These are phyloP conservation scores for Magnusiomyces sp. DNA, from an alignment of 1,139 yeast species.

Conservation along the genomic window DNA sequence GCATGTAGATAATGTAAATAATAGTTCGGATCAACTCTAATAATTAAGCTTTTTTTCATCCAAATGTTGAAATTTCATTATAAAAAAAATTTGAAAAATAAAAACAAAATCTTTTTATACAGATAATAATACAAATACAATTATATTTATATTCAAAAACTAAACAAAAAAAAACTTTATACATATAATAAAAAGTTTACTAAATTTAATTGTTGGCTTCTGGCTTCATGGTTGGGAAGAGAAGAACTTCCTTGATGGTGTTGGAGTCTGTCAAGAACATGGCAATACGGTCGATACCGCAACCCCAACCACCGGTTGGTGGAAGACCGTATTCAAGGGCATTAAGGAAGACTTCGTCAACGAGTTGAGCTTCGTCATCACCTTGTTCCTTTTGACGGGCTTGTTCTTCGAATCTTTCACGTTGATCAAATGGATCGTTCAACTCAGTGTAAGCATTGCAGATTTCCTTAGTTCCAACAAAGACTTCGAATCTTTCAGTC, in stretches of 20 bases:
- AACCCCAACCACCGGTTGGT: slow-evolving; percentile 99
- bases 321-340: slow-evolving; percentile 98
- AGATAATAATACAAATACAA: background rate
- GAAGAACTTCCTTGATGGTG: slow-evolving; percentile 93
- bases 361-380: slow-evolving; percentile 96
- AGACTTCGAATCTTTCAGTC: slow-evolving; percentile 97
- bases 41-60: too few species aligned
- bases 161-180: background rate
- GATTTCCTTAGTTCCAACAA: slow-evolving; percentile 96
- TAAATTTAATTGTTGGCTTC: slow-evolving; percentile 37
- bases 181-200: background rate
- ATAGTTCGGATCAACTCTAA: too few species aligned
- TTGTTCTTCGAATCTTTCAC: slow-evolving; percentile 96
- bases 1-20: too few species aligned
- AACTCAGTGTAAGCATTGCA: slow-evolving; percentile 98
- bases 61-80: slow-evolving; percentile 2
- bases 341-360: slow-evolving; percentile 94
- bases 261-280: slow-evolving; percentile 96
- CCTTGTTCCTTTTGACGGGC: slow-evolving; percentile 98
- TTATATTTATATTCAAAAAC: background rate
- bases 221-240: slow-evolving; percentile 98
- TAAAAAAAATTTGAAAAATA: background rate
- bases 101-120: background rate
- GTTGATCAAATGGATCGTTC: slow-evolving; percentile 98
- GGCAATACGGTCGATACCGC: slow-evolving; percentile 97